phyloP scores from a whole-genome alignment of 1,284 basidiomycete genomes.

The Tremellales sp. region DNA sequence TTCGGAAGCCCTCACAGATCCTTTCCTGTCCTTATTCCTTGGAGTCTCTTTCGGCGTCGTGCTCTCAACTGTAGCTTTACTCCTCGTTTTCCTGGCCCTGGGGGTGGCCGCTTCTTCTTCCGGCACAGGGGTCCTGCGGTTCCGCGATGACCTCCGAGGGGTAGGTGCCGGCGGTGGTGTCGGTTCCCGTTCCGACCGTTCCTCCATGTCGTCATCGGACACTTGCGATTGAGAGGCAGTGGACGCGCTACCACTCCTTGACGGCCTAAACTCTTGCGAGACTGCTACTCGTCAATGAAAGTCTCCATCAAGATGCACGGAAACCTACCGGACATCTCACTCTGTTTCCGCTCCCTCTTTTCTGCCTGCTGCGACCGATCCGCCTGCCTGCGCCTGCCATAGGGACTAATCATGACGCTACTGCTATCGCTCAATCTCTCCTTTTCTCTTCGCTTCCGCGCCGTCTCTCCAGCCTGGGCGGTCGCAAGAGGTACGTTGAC shows the following conservation, averaged over 20 bases:
- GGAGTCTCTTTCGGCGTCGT: conserved; percentile 16
- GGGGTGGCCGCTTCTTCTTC: conserved; percentile 28
- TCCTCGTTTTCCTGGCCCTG: conserved; percentile 15
- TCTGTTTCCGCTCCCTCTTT: conserved; percentile 11
- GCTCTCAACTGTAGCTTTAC: conserved; percentile 12
- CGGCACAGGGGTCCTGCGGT: conserved; percentile 13
- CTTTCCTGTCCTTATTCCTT: conserved; percentile 15
- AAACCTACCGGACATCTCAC: neutral
- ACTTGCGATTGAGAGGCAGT: conserved; percentile 8
- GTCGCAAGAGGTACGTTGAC: conserved; percentile 45
- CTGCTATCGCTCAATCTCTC: conserved; percentile 29
- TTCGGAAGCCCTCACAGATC: conserved; percentile 17
- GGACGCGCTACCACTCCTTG: conserved; percentile 17
- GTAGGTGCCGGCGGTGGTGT: conserved; percentile 23
- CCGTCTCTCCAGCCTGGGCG: conserved; percentile 32
- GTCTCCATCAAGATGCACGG: neutral
- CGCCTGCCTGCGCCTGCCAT: conserved; percentile 38
- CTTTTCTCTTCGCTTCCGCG: conserved; percentile 25
- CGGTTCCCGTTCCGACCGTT: conserved; percentile 11
- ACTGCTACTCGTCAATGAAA: neutral
- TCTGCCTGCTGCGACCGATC: conserved; percentile 30
- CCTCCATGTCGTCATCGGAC: conserved; percentile 14
- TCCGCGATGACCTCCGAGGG: conserved; percentile 34
- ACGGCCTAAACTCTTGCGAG: conserved; percentile 13
- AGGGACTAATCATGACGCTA: conserved; percentile 45